phyloP scores from a whole-genome alignment of 176 grass and related monocot genomes.

The Melocanna baccifera region DNA sequence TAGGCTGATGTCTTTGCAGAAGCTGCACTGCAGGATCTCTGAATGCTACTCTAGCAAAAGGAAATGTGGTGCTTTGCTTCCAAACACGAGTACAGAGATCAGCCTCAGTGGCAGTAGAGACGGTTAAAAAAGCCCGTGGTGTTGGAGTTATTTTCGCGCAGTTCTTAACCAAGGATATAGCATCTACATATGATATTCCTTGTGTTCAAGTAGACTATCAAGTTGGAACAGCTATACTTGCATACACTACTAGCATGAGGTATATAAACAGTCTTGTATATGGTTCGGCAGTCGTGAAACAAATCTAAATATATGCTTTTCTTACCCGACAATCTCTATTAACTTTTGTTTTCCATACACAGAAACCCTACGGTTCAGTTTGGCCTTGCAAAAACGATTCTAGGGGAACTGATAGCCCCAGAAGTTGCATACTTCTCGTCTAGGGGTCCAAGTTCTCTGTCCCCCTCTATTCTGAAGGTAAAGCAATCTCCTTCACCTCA shows the following conservation, averaged over 20 bases:
- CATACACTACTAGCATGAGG: constrained; percentile 69
- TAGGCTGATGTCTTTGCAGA: constrained; percentile 64
- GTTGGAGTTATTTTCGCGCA: constrained; percentile 73
- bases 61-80: constrained; percentile 95
- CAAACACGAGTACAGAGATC: constrained; percentile 80
- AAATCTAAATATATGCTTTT: background rate
- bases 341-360: constrained; percentile 5
- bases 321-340: background rate
- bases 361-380: constrained; percentile 70
- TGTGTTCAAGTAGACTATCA: constrained; percentile 90
- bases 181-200: constrained; percentile 77
- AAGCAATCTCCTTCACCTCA: background rate
- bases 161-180: constrained; percentile 82
- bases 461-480: constrained; percentile 85
- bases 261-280: constrained; percentile 5
- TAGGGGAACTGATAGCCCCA: constrained; percentile 76
- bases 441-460: constrained; percentile 81
- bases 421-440: constrained; percentile 96
- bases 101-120: constrained; percentile 67
- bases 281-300: background rate
- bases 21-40: constrained; percentile 87
- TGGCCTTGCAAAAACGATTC: constrained; percentile 60
- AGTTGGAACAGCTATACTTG: constrained; percentile 72
- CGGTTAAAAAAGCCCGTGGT: constrained; percentile 66
- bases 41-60: constrained; percentile 71